Evolutionary conservation across 148 eudicot genomes (phyloP).

Genomic region (Diospyros kaki): DNA sequence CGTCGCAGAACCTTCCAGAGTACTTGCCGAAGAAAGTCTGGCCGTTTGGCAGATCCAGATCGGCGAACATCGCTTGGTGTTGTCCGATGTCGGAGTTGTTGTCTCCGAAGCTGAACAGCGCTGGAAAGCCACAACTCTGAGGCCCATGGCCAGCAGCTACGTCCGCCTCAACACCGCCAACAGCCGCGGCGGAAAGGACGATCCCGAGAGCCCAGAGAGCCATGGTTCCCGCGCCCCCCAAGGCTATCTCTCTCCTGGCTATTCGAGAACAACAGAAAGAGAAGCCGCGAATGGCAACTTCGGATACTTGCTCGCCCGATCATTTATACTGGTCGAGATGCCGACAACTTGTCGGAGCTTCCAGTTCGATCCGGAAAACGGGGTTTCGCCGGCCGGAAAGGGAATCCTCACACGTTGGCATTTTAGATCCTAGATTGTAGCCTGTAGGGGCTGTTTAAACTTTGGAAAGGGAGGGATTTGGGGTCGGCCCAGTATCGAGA

Average conservation of each 20-base stretch:
- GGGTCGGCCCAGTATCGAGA: too few relatives aligned
- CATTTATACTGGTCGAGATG: background rate
- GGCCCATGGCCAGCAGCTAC: background rate
- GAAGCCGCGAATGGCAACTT: background rate
- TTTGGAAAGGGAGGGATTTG: too few relatives aligned
- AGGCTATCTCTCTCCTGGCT: background rate
- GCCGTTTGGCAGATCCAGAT: conserved; percentile 7
- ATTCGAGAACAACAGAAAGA: background rate
- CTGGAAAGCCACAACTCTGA: conserved; percentile 8
- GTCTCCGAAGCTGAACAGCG: conserved; percentile 17
- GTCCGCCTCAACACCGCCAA: conserved; percentile 1
- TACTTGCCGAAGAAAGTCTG: conserved; percentile 15
- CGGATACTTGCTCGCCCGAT: background rate
- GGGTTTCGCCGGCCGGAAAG: too few relatives aligned
- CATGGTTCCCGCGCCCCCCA: background rate
- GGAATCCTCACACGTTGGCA: too few relatives aligned
- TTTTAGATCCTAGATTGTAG: too few relatives aligned
- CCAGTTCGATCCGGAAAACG: too few relatives aligned
- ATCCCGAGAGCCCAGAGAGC: background rate
- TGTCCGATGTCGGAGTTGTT: conserved; percentile 14
- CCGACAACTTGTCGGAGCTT: too few relatives aligned
- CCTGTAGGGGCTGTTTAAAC: too few relatives aligned
- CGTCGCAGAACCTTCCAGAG: conserved; percentile 10
- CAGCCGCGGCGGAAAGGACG: background rate
- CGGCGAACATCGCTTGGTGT: background rate